These are phyloP conservation scores for Schrenkiella parvula DNA, from an alignment of 345 rosid genomes.

Conservation along the genomic window DNA sequence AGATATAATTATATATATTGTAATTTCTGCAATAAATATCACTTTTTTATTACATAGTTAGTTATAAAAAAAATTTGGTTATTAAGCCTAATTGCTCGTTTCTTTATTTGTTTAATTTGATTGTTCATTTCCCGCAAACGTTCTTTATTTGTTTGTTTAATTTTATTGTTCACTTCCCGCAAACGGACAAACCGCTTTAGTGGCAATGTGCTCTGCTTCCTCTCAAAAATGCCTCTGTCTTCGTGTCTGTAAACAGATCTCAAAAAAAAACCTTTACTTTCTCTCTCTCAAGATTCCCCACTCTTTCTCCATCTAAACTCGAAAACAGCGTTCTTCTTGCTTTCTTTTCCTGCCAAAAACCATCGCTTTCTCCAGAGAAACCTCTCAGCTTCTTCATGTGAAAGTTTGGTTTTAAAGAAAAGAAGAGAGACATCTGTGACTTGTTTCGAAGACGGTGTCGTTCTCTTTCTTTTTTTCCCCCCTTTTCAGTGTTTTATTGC, in stretches of 20 bases:
- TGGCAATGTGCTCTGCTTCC: constrained; percentile 43
- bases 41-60: no score
- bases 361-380: constrained; percentile 44
- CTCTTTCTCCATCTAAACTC: constrained; percentile 16
- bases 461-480: constrained; percentile 24
- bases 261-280: not conserved
- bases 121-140: no score
- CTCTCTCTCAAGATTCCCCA: constrained; percentile 36
- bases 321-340: not conserved
- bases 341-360: constrained; percentile 10
- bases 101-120: no score
- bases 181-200: constrained; percentile 50
- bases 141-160: not conserved
- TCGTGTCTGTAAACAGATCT: constrained; percentile 42
- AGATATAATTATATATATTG: no score
- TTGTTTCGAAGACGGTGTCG: constrained; percentile 37
- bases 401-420: constrained; percentile 42
- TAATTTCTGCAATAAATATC: no score
- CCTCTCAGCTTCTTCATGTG: constrained; percentile 50
- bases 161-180: constrained; percentile 14
- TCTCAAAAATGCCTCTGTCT: constrained; percentile 18
- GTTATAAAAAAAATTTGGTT: no score
- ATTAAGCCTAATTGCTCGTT: no score
- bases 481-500: constrained; percentile 20
- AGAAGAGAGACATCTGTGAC: constrained; percentile 36